A percentile compares a stretch with the other conserved stretches of the same genome.
These are phyloP conservation scores for Claviceps capensis DNA, from an alignment of 2,329 filamentous ascomycete species.

Conservation along the genomic window DNA sequence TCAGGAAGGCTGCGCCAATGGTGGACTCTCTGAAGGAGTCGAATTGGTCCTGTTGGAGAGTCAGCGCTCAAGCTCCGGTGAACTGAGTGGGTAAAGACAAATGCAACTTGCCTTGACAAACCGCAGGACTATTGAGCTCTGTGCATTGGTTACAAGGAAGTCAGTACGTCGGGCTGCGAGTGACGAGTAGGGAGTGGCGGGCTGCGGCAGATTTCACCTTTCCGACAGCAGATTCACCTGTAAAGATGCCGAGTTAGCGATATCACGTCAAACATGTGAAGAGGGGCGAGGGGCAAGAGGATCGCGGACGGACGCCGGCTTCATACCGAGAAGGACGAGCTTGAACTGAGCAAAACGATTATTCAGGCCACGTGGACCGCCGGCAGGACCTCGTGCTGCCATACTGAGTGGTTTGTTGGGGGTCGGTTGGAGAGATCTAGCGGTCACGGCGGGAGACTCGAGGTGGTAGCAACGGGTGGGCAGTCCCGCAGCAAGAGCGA, in stretches of 20 bases:
- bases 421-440: neutral
- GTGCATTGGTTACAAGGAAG: constrained; percentile 2
- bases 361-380: constrained; percentile 50
- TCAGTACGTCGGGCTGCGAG: constrained; percentile 9
- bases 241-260: constrained; percentile 8
- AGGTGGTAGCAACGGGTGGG: neutral
- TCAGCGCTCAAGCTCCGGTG: neutral
- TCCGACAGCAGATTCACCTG: constrained; percentile 96
- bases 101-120: constrained; percentile 80
- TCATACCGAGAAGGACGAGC: constrained; percentile 87
- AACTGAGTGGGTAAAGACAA: neutral
- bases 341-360: constrained; percentile 98
- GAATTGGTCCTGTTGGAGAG: constrained; percentile 71
- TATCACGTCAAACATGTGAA: neutral
- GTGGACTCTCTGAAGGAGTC: constrained; percentile 94
- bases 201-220: constrained; percentile 48
- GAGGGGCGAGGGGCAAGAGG: neutral
- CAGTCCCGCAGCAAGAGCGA: neutral
- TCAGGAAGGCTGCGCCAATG: constrained; percentile 96
- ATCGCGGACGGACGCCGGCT: neutral
- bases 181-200: neutral
- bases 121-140: constrained; percentile 95
- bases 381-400: constrained; percentile 65
- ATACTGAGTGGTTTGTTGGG: constrained; percentile 33
- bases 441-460: neutral